Base-by-base conservation (phyloP, 306 rosid species). In the Oxytropis ochrocephala region DNA sequence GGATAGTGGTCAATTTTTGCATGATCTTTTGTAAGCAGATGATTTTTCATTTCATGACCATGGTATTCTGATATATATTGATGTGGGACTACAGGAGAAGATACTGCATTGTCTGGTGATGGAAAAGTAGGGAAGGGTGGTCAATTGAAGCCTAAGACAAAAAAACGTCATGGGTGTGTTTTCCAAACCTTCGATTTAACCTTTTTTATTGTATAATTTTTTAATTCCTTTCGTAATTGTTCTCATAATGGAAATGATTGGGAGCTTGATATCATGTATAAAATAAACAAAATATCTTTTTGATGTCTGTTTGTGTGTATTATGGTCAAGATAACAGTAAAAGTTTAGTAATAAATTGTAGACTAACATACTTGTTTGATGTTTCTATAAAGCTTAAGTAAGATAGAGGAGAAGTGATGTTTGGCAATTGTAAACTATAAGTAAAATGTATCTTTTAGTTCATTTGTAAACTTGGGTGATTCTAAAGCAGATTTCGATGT, bases 81-180 rank as follows among this genome's bases (percentile, higher is more conserved):
- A 62, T 46, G 61, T 70, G 44, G 39, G 67, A 80, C 42, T 79
- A 74, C 75, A 60, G 70, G 68, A 38, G 98, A 90, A 63, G 86
- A 88, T 47, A 55, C 44, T 58, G 82, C 79, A 41, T 73, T 72
- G 55, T 76, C 92, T 55, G 82, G 89, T 77, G 91, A 81, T 80
- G 88, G 69, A 35, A 90, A 83, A 84, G 81, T 64, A 41, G 75
- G 50, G 18, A 93, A 90, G 88, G 72, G 84, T 64, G 76, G 90
- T 57, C 91, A 83, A 53, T 42, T 69, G 43, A 94, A 90, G 80
- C 92, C 88, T 69, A 90, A 82, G 81, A 7, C 84, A 46, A 78
- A 83, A 70, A 90, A 94, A 69, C 87, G 93, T 30, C 96, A 92
- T 69, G 98, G 98, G 98, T 94, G 78, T 41, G 87, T 75, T 64